Evolutionary conservation across 192 early-diverging fungal genomes (phyloP), one percentile per base, ranked within the genome.

Genomic region (Umbelopsis sp.): DNA sequence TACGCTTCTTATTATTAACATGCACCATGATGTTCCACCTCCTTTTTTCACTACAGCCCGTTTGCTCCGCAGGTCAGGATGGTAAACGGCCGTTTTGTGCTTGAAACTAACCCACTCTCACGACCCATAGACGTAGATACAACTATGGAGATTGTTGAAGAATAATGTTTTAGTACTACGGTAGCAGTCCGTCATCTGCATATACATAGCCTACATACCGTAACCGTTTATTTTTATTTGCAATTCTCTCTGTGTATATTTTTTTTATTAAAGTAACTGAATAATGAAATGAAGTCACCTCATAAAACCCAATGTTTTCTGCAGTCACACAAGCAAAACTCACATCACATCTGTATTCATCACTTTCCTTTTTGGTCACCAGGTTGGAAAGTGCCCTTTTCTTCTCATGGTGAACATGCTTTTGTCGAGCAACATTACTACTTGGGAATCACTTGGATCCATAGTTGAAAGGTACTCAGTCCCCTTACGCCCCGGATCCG

Each of bases 401-500:
- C 47, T 49, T 49, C 47, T 49, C 47, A 49, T 49, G 47, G 47
- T 49, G 47, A n/a, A 49, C 47, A 49, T 49, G 47, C 47, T 49
- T 49, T 49, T 49, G 47, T 49, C 47, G 47, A 49, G 47, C 47
- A 49, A 49, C 69, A 70, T 70, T 32, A 53, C 51, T 14, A 56
- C 52, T 31, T 70, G 50, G n/a, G 14, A 70, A 50, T 32, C 49
- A 41, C 50, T 70, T 2, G 69, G 69, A 16, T 24, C 25, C 6
- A 45, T 70, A n/a, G 50, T 70, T 0, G n/a, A 70, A 38, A 32
- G 17, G 26, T 70, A 36, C 4, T 70, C 69, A 20, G 26, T 29
- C 24, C 49, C 50, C 25, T 70, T 70, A 22, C 69, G 49, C 38
- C 69, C 69, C 1, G 34, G 52, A 32, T 29, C 74, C 21, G 74